Evolutionary conservation across 2,329 filamentous ascomycete species (phyloP).

Genomic region (Macroventuria anomochaeta): DNA sequence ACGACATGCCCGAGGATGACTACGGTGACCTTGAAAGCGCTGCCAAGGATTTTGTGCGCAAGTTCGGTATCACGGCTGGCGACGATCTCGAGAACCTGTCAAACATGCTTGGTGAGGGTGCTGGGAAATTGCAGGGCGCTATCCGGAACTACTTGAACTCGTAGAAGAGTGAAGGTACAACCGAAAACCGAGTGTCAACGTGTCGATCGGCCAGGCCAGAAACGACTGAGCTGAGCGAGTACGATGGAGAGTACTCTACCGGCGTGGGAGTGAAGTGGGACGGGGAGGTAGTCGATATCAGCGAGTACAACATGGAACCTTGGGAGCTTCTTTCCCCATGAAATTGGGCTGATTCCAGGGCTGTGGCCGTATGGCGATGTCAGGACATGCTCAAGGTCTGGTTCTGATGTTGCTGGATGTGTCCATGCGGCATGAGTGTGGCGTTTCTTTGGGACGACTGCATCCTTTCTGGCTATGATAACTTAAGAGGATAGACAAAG

Average conservation of each 20-base stretch:
- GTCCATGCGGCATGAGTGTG: neutral
- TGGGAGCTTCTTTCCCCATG: slow-evolving; percentile 9
- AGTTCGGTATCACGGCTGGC: slow-evolving; percentile 92
- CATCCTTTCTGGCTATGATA: neutral
- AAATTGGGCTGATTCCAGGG: too few species aligned
- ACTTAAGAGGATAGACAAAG: slow-evolving; percentile 8
- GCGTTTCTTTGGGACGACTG: neutral
- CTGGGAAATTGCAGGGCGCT: slow-evolving; percentile 75
- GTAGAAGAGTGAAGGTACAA: slow-evolving; percentile 26
- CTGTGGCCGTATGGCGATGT: too few species aligned
- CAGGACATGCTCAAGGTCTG: neutral
- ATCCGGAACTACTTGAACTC: slow-evolving; percentile 51
- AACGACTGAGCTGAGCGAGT: neutral
- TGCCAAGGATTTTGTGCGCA: slow-evolving; percentile 93
- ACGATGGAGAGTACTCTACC: too few species aligned
- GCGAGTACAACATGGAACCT: slow-evolving; percentile 11
- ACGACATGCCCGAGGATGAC: slow-evolving; percentile 71
- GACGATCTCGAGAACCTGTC: slow-evolving; percentile 94
- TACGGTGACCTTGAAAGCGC: slow-evolving; percentile 93
- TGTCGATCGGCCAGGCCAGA: neutral
- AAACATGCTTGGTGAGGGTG: slow-evolving; percentile 83
- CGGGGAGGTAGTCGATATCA: too few species aligned
- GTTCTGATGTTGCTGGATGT: too few species aligned
- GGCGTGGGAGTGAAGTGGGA: too few species aligned
- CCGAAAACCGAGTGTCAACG: neutral